Base-by-base conservation (phyloP, 345 rosid genomes). In the Eucalyptus victrix region DNA sequence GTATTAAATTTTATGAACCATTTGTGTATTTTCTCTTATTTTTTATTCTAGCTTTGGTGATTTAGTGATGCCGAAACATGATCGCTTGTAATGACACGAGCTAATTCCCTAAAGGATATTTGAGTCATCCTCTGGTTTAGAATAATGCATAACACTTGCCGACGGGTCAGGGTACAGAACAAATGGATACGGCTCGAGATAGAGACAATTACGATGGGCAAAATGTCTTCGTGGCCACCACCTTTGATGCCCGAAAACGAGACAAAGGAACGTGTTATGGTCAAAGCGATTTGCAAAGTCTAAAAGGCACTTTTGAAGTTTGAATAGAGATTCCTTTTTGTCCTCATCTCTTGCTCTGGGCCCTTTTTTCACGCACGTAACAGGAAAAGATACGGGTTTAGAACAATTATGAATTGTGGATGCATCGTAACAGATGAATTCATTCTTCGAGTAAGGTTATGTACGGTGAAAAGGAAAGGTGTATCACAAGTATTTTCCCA, bases 1-100 rank as follows among this genome's bases (percentile, higher is more conserved):
- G 0, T 30, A 6, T 28, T 12, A 13, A 62, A 62, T 0, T 62
- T 30, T 6, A 3, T 1, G 5, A 28, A 62, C 0, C 8, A 3
- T 30, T 30, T 1, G 8, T 62, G 34, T 28, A 4, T 62, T 62
- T 62, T 30, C 34, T 6, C 9, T 12, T 62, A 7, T 21, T 76
- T 76, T 72, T 40, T 69, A 69, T 34, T 18, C 14, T 76, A 37
- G 28, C 8, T 76, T 40, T 5, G 80, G 26, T 37, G 81, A 37
- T 72, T 37, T 1, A 37, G 47, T 12, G 16, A 76, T 21, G 47
- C 4, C 1, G 28, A 21, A 76, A 76, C 9, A 37, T 21, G 24
- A 13, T 76, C 2, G 21, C 28, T 21, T 11, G 14, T 18, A 37
- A 10, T 3, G 15, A 34, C 26, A 37, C 45, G 24, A 37, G 12